A percentile compares a stretch with the other conserved stretches of the same genome.
Evolutionary conservation across 495 filamentous ascomycete genomes (phyloP).

Genomic region (Lasiosphaeria miniovina): DNA sequence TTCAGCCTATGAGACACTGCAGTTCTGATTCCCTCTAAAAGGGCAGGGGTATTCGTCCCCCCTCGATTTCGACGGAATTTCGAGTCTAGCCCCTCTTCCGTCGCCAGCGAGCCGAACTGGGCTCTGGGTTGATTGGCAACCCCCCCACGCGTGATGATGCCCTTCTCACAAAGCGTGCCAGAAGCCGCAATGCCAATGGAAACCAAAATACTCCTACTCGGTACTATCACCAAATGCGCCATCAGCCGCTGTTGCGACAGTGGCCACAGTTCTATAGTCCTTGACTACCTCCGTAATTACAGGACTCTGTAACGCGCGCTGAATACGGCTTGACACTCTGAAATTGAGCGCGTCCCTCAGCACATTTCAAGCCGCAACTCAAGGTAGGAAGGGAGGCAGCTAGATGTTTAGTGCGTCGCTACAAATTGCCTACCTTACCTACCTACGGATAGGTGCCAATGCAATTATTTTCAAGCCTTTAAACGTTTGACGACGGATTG

Average conservation of each 20-base stretch:
- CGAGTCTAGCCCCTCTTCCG: neutral
- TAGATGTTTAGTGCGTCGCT: too few relatives aligned
- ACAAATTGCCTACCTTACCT: too few relatives aligned
- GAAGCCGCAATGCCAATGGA: neutral
- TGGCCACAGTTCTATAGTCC: conserved; percentile 1
- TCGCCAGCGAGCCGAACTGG: neutral
- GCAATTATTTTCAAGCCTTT: too few relatives aligned
- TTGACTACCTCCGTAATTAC: neutral
- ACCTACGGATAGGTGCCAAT: too few relatives aligned
- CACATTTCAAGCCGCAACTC: too few relatives aligned
- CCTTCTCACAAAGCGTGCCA: neutral
- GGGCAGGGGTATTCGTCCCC: conserved; percentile 17
- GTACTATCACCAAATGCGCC: neutral
- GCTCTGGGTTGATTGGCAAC: neutral
- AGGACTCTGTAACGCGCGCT: too few relatives aligned
- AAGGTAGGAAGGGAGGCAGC: too few relatives aligned
- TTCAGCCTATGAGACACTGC: conserved; percentile 21
- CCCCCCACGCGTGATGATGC: neutral
- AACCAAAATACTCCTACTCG: neutral
- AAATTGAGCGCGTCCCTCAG: too few relatives aligned
- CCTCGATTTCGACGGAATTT: neutral
- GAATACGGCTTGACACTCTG: too few relatives aligned
- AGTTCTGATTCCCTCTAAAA: conserved; percentile 7
- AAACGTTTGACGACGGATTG: too few relatives aligned
- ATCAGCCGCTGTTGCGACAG: conserved; percentile 7